phyloP scores from a whole-genome alignment of 805 yeast species.

The Ogataea salicorniae region DNA sequence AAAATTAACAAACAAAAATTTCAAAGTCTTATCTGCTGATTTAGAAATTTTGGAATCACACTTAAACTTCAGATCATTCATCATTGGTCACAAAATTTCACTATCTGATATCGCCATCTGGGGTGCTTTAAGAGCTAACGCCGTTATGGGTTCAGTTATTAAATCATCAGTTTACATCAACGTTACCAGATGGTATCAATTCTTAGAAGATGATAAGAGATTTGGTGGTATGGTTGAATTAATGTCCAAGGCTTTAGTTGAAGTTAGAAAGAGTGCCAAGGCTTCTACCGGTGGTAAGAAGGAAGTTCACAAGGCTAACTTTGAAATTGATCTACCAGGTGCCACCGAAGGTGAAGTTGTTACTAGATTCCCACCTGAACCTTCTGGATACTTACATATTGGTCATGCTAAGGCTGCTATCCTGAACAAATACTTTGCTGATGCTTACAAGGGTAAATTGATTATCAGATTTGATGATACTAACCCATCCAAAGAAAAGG shows the following conservation, averaged over 20 bases:
- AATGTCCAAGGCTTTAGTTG: conserved; percentile 64
- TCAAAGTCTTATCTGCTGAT: conserved; percentile 73
- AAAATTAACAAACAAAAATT: conserved; percentile 75
- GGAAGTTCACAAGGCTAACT: conserved; percentile 89
- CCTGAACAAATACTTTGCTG: conserved; percentile 93
- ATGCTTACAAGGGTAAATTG: conserved; percentile 91
- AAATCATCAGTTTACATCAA: conserved; percentile 81
- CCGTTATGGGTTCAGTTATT: conserved; percentile 85
- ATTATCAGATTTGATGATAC: conserved; percentile 98
- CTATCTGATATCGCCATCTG: conserved; percentile 83
- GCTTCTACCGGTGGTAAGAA: conserved; percentile 55
- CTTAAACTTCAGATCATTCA: conserved; percentile 77
- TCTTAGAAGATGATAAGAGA: conserved; percentile 58
- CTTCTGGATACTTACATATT: conserved; percentile 97
- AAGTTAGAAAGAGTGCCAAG: conserved; percentile 66
- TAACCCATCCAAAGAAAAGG: conserved; percentile 94
- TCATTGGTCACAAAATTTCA: conserved; percentile 61
- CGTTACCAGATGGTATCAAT: conserved; percentile 89
- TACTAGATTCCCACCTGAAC: conserved; percentile 99
- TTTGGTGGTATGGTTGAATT: conserved; percentile 68
- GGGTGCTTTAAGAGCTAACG: conserved; percentile 93
- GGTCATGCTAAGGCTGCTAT: conserved; percentile 99
- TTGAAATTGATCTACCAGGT: conserved; percentile 85
- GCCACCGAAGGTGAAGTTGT: conserved; percentile 95
- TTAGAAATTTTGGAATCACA: conserved; percentile 79